Conservation (phyloP, 495 filamentous ascomycete species). For the Penicillium herquei region DNA sequence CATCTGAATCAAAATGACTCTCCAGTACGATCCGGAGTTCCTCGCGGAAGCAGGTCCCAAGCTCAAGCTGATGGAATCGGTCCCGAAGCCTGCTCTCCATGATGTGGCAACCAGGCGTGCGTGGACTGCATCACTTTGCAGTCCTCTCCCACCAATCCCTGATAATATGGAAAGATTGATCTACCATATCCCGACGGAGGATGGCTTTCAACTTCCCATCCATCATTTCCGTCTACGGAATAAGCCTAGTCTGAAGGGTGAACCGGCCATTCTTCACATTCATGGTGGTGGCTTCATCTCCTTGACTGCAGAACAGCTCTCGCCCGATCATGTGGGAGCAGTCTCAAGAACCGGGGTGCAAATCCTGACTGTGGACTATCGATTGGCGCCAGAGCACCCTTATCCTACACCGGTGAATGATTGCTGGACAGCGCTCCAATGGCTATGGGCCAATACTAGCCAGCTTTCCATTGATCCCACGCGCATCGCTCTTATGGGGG, state of each 20-base stretch:
- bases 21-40: constrained; percentile 16
- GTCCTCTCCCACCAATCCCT: neutral
- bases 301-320: constrained; percentile 6
- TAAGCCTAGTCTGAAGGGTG: neutral
- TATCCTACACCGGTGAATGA: constrained; percentile 35
- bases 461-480: constrained; percentile 47
- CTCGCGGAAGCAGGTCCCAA: constrained; percentile 7
- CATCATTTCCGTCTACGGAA: constrained; percentile 10
- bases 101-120: constrained; percentile 7
- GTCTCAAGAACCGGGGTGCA: constrained; percentile 18
- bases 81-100: constrained; percentile 5
- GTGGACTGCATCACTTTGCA: constrained; percentile 5
- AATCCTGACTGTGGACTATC: constrained; percentile 30
- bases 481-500: constrained; percentile 24
- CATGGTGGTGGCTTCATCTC: constrained; percentile 15
- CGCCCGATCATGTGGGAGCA: neutral
- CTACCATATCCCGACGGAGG: constrained; percentile 1
- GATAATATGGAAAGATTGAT: constrained; percentile 16
- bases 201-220: constrained; percentile 8
- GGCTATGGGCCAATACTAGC: constrained; percentile 35
- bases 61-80: constrained; percentile 4
- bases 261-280: constrained; percentile 14
- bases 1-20: constrained; percentile 5
- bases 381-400: constrained; percentile 32
- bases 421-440: constrained; percentile 43